A percentile compares a stretch with the other conserved stretches of the same genome.
These are phyloP conservation scores for Aurifilum marmelostoma DNA, from an alignment of 2,329 filamentous ascomycete species.

Conservation along the genomic window DNA sequence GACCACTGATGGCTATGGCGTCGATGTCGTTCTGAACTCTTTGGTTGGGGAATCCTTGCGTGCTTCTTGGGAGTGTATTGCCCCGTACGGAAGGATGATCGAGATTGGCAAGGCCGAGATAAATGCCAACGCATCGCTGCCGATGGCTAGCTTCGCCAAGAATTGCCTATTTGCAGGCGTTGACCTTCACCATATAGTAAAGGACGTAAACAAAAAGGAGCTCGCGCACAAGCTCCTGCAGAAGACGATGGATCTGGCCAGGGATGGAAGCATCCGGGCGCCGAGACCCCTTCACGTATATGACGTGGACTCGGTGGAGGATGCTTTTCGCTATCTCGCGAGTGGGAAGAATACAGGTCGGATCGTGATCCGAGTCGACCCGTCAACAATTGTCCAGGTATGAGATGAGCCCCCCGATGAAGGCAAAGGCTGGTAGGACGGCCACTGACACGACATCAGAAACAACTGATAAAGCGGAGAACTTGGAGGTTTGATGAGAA, in stretches of 20 bases:
- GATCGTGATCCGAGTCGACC: not conserved
- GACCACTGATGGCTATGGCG: constrained; percentile 21
- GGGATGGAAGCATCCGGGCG: not conserved
- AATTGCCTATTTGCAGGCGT: constrained; percentile 42
- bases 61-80: constrained; percentile 48
- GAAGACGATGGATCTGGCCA: constrained; percentile 23
- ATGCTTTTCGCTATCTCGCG: constrained; percentile 4
- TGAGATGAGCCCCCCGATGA: too few species aligned
- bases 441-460: too few species aligned
- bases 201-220: not conserved
- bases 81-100: constrained; percentile 47
- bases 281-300: not conserved
- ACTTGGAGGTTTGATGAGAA: constrained; percentile 35
- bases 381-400: not conserved
- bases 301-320: not conserved
- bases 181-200: constrained; percentile 30
- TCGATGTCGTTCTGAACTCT: constrained; percentile 28
- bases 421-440: too few species aligned
- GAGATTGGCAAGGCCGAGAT: constrained; percentile 51
- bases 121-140: constrained; percentile 42
- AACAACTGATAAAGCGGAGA: constrained; percentile 14
- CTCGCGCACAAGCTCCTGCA: constrained; percentile 16
- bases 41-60: constrained; percentile 41
- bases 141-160: constrained; percentile 46
- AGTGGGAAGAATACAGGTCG: constrained; percentile 13